These are phyloP conservation scores for Xanthoconium separans DNA, from an alignment of 1,284 basidiomycete species.

Conservation along the genomic window DNA sequence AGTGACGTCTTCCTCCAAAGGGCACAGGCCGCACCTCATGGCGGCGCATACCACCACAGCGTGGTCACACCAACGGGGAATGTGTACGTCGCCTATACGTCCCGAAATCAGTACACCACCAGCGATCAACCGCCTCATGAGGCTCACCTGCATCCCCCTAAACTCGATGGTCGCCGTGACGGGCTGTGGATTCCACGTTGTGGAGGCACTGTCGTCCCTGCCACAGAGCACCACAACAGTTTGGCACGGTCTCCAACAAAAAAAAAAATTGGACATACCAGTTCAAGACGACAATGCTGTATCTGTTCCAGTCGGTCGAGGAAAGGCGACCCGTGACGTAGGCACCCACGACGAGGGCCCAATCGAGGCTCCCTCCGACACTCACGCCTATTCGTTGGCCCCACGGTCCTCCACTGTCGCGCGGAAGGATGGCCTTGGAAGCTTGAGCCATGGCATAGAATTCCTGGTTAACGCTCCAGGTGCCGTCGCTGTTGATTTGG, in stretches of 20 bases:
- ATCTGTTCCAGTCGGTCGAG: slow-evolving; percentile 58
- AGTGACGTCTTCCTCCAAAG: no score
- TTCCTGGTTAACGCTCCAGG: slow-evolving; percentile 68
- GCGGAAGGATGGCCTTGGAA: slow-evolving; percentile 68
- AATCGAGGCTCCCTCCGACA: slow-evolving; percentile 54
- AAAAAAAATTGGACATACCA: slow-evolving; percentile 35
- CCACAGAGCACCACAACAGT: background rate
- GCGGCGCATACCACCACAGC: slow-evolving; percentile 36
- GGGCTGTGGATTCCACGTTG: slow-evolving; percentile 59
- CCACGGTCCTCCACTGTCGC: slow-evolving; percentile 64
- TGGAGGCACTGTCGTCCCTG: slow-evolving; percentile 51
- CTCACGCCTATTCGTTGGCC: slow-evolving; percentile 65
- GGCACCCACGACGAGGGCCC: slow-evolving; percentile 62
- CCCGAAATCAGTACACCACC: slow-evolving; percentile 1
- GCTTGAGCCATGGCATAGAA: slow-evolving; percentile 76
- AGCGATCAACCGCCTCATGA: background rate
- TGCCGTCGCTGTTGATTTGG: slow-evolving; percentile 61
- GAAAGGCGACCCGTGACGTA: slow-evolving; percentile 59
- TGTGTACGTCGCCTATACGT: slow-evolving; percentile 35
- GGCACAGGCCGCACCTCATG: slow-evolving; percentile 5
- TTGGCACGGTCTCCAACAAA: background rate
- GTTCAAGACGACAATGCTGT: slow-evolving; percentile 71
- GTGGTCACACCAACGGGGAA: slow-evolving; percentile 43
- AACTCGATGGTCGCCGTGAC: slow-evolving; percentile 69
- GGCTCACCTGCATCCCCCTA: slow-evolving; percentile 59